A percentile compares a stretch with the other conserved stretches of the same genome.
phyloP scores from a whole-genome alignment of 2,329 filamentous ascomycete genomes.

The Samsoniella hepiali region DNA sequence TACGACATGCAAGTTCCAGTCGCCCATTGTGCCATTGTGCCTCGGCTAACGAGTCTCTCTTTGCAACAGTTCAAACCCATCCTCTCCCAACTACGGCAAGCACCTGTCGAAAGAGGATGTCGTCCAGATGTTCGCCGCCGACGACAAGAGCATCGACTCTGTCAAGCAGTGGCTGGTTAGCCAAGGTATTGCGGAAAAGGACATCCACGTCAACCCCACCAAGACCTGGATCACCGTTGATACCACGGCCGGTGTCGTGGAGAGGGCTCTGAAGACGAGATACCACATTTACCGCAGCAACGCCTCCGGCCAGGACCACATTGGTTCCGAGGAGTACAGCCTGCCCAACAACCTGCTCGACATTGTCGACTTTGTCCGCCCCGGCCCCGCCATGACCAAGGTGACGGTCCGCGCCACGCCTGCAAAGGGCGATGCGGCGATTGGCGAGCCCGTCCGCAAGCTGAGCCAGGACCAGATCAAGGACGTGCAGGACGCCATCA shows the following conservation, averaged over 20 bases:
- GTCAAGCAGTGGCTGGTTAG: slow-evolving; percentile 53
- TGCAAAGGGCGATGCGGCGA: background rate
- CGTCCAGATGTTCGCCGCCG: slow-evolving; percentile 41
- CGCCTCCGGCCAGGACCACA: slow-evolving; percentile 31
- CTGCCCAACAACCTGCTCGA: slow-evolving; percentile 36
- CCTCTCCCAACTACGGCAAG: slow-evolving; percentile 43
- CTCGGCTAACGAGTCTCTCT: background rate
- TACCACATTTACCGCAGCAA: slow-evolving; percentile 49
- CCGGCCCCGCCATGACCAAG: slow-evolving; percentile 38
- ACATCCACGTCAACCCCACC: slow-evolving; percentile 48
- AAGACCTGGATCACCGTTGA: slow-evolving; percentile 54
- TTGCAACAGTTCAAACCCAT: slow-evolving; percentile 35
- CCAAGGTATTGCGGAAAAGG: slow-evolving; percentile 46
- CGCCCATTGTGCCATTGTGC: too few species aligned
- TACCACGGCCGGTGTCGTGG: slow-evolving; percentile 51
- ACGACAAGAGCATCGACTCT: slow-evolving; percentile 43
- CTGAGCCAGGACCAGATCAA: slow-evolving; percentile 24
- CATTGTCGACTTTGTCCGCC: slow-evolving; percentile 42
- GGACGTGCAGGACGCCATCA: slow-evolving; percentile 8
- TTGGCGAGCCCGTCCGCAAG: slow-evolving; percentile 18
- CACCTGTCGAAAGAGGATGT: slow-evolving; percentile 45
- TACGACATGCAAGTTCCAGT: slow-evolving; percentile 33
- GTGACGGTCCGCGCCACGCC: slow-evolving; percentile 13
- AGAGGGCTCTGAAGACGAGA: slow-evolving; percentile 49
- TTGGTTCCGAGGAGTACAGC: slow-evolving; percentile 42